Evolutionary conservation across 2,329 filamentous ascomycete genomes (phyloP), one percentile per base, ranked within the genome.

Genomic region (Dothiorella sarmentorum): DNA sequence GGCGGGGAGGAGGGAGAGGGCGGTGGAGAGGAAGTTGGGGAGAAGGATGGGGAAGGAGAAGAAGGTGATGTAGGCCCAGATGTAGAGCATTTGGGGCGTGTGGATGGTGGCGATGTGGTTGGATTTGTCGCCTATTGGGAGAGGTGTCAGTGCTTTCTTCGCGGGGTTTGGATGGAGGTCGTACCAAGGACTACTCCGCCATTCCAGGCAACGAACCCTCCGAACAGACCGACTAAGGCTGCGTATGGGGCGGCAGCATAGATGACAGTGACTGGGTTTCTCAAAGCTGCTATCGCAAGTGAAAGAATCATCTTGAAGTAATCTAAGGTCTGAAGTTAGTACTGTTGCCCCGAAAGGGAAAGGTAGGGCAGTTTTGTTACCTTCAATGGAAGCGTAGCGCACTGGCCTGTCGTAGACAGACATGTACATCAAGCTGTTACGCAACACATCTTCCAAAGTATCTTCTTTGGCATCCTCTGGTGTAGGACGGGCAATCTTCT

Each of bases 61-160:
- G 76, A 97, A 96, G 33, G 84, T 77, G 60, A 96, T 86, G 62
- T 96, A 89, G 0, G 92, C 88, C 89, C 91, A 96, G 64, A 97
- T 87, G 69, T 99, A 99, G 17, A 97, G 86, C 83, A 99, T 89
- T 74, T 99, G 94, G 0, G 93, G 83, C 4, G 94, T 76, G 69
- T 99, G 93, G 11, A 97, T 77, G 1, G 91, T 94, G 0, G 92
- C 91, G 29, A 94, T 81, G 68, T 99, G 94, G 68, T 96, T 97
- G 24, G 90, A 87, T 75, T 97, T 97, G 74, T 99, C 94, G 35
- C 92, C 90, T 91, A 58, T n/a, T n/a, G 3, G 7, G 20, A 20
- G 10, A 1, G 37, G 67, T 43, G 31, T 53, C 15, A 53, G 35
- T 15, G 35, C 37, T 27, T 33, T 60, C 17, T 22, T 38, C 40